Evolutionary conservation across 306 rosid species (phyloP).

Genomic region (Boehmeria nivea): DNA sequence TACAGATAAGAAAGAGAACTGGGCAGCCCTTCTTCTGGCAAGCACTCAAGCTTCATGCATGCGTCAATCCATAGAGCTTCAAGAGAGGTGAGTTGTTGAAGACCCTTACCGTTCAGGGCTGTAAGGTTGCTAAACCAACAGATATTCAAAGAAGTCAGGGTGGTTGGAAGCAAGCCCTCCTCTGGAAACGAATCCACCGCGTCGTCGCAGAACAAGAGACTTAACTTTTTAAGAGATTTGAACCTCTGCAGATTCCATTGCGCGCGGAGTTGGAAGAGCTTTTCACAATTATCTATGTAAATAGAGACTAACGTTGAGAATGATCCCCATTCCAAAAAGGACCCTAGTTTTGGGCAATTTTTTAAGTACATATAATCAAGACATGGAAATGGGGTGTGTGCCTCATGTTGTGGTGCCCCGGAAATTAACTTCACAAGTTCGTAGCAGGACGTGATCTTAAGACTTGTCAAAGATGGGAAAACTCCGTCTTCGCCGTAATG

Average conservation of each 20-base stretch:
- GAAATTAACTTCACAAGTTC: no score
- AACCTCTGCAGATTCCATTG: neutral
- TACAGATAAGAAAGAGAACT: neutral
- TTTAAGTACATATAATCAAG: neutral
- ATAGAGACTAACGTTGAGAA: neutral
- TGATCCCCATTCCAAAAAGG: neutral
- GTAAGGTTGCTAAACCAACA: neutral
- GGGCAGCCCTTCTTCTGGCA: neutral
- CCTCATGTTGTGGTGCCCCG: constrained; percentile 13
- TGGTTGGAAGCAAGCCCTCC: constrained; percentile 1
- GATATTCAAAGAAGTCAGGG: neutral
- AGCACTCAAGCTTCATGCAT: neutral
- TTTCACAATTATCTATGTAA: neutral
- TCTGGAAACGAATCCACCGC: constrained; percentile 3
- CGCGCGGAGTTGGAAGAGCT: neutral
- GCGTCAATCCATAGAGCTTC: neutral
- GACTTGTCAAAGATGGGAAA: no score
- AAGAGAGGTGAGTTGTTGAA: neutral
- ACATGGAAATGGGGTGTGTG: constrained; percentile 10
- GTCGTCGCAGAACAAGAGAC: neutral
- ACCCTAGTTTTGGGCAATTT: neutral
- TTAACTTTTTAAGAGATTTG: neutral
- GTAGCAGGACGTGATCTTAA: no score
- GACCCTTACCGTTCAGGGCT: no score
- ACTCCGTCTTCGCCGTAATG: no score